Percentiles rank a stretch among this genome's conserved stretches.
Evolutionary conservation across 1,139 yeast species (phyloP).

Genomic region (Kodamaea ohmeri): DNA sequence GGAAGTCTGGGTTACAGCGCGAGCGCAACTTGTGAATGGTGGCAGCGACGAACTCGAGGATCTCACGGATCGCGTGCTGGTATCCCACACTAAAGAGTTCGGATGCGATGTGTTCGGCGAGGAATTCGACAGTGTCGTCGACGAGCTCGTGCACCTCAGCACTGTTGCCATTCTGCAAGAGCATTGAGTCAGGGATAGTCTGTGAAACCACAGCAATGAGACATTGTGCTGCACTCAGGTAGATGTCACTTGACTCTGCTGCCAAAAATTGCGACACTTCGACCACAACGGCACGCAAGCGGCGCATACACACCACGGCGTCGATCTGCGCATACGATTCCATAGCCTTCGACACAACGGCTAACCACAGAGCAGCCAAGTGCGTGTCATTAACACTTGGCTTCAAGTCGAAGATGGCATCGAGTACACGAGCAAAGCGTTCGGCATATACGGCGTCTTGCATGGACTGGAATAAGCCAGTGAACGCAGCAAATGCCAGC

Average conservation of each 20-base stretch:
- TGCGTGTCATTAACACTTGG: constrained; percentile 83
- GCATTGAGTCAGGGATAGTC: constrained; percentile 57
- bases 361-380: constrained; percentile 91
- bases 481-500: constrained; percentile 82
- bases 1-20: constrained; percentile 71
- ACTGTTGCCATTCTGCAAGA: constrained; percentile 43
- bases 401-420: constrained; percentile 71
- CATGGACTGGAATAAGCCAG: constrained; percentile 78
- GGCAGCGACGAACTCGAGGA: constrained; percentile 67
- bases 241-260: constrained; percentile 67
- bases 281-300: constrained; percentile 56
- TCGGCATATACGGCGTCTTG: constrained; percentile 60
- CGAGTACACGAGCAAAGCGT: constrained; percentile 61
- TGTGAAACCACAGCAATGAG: constrained; percentile 71
- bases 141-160: constrained; percentile 51
- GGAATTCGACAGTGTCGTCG: constrained; percentile 48
- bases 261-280: constrained; percentile 59
- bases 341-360: constrained; percentile 86
- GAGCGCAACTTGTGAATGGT: constrained; percentile 62
- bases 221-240: constrained; percentile 81
- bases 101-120: constrained; percentile 51
- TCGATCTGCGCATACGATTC: constrained; percentile 64
- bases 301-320: constrained; percentile 54
- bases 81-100: constrained; percentile 71
- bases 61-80: constrained; percentile 73